These are phyloP conservation scores for Epichloe sibirici DNA, from an alignment of 2,329 filamentous ascomycete genomes.

Conservation along the genomic window DNA sequence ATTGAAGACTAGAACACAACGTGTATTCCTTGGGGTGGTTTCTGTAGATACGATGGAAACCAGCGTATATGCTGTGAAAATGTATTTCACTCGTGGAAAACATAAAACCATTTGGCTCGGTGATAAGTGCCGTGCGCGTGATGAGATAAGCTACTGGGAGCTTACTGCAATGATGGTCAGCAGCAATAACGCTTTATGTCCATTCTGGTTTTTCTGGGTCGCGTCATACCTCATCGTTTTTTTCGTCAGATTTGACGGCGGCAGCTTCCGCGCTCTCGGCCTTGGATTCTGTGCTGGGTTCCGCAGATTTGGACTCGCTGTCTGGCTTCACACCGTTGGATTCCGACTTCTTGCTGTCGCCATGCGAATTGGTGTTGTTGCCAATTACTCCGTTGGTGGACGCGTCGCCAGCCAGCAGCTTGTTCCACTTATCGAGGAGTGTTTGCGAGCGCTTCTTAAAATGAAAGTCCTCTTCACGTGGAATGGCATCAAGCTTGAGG, in stretches of 20 bases:
- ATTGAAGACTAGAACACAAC: background rate
- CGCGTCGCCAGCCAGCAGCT: constrained; percentile 54
- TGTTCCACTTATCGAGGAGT: constrained; percentile 82
- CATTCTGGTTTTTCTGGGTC: background rate
- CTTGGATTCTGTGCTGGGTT: constrained; percentile 6
- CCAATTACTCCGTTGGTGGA: constrained; percentile 38
- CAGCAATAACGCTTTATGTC: background rate
- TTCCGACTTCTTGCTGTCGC: constrained; percentile 14
- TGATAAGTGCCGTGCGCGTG: background rate
- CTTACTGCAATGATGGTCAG: background rate
- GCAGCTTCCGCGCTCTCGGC: constrained; percentile 8
- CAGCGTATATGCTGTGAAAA: background rate
- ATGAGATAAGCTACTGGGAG: background rate
- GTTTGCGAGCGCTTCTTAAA: constrained; percentile 77
- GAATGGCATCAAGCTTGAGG: constrained; percentile 74
- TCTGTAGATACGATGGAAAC: background rate
- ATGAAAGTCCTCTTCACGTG: constrained; percentile 74
- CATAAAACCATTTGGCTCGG: background rate
- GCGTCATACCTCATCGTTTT: constrained; percentile 22
- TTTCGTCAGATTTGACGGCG: background rate
- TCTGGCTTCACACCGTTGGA: constrained; percentile 28
- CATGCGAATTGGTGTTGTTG: constrained; percentile 15
- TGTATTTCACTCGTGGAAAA: background rate
- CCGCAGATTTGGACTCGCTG: constrained; percentile 7
- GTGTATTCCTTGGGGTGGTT: background rate